These are phyloP conservation scores for Metarhizium brunneum DNA, from an alignment of 2,329 filamentous ascomycete genomes.

Conservation along the genomic window DNA sequence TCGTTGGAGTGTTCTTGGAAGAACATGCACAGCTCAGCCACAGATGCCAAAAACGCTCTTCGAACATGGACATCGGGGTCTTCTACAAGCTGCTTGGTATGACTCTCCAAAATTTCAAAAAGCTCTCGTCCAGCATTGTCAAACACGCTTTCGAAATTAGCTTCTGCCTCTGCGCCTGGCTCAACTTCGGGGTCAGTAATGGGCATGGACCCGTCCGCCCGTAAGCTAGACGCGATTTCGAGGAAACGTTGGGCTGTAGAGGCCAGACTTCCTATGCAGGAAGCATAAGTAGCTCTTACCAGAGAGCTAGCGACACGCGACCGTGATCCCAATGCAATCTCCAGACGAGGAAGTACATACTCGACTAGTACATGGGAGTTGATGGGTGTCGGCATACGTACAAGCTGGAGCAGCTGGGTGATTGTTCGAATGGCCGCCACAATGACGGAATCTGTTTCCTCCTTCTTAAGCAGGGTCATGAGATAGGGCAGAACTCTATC, in stretches of 20 bases:
- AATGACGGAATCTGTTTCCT: constrained; percentile 75
- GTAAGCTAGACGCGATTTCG: constrained; percentile 81
- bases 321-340: constrained; percentile 39
- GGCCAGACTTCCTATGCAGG: constrained; percentile 81
- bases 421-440: constrained; percentile 78
- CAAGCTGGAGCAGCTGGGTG: constrained; percentile 79
- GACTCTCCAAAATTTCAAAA: constrained; percentile 72
- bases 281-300: constrained; percentile 84
- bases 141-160: constrained; percentile 73
- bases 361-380: constrained; percentile 62
- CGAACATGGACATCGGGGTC: constrained; percentile 80
- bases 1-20: constrained; percentile 91
- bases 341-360: constrained; percentile 57
- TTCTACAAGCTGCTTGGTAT: constrained; percentile 83
- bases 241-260: constrained; percentile 77
- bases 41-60: constrained; percentile 82
- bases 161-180: constrained; percentile 55
- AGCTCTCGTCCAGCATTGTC: constrained; percentile 80
- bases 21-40: constrained; percentile 87
- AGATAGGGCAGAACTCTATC: constrained; percentile 89
- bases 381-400: constrained; percentile 75
- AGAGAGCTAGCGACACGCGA: constrained; percentile 48
- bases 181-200: constrained; percentile 73
- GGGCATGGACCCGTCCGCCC: constrained; percentile 73
- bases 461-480: constrained; percentile 64